Conservation (phyloP, 2,329 filamentous ascomycete species). For the Phialophora macrospora region DNA sequence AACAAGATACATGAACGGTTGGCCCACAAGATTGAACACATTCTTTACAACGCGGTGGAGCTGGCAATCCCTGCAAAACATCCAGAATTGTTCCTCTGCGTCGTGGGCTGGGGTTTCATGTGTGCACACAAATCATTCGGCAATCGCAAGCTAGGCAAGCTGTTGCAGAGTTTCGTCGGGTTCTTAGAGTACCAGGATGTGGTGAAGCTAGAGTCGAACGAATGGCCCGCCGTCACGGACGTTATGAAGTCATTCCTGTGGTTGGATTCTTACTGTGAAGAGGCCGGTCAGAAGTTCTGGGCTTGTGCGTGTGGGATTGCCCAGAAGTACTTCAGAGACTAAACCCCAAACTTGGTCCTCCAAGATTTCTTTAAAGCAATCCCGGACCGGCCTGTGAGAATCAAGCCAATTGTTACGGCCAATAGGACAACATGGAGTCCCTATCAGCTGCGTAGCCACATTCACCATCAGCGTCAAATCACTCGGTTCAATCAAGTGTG, state of each 20-base stretch:
- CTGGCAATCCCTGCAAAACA: conserved; percentile 1
- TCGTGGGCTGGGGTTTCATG: conserved; percentile 9
- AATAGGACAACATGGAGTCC: no score
- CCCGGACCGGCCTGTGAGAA: neutral
- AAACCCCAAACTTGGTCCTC: neutral
- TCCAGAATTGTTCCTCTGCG: conserved; percentile 5
- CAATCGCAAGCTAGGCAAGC: neutral
- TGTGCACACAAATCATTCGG: neutral
- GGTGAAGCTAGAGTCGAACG: neutral
- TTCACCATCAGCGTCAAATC: no score
- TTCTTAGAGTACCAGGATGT: neutral
- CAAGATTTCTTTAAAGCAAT: neutral
- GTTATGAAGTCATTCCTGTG: conserved; percentile 20
- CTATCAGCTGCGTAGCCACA: no score
- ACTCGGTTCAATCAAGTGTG: no score
- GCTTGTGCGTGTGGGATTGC: conserved; percentile 8
- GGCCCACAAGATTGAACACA: neutral
- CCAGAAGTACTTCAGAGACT: conserved; percentile 2
- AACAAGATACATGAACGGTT: neutral
- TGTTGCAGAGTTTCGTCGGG: conserved; percentile 1
- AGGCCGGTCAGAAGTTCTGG: conserved; percentile 19
- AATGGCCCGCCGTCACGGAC: conserved; percentile 5
- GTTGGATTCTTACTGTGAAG: conserved; percentile 22
- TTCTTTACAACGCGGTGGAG: neutral
- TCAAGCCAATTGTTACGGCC: no score